Evolutionary conservation across 1,284 basidiomycete species (phyloP).

Genomic region (Pseudozyma sp.): DNA sequence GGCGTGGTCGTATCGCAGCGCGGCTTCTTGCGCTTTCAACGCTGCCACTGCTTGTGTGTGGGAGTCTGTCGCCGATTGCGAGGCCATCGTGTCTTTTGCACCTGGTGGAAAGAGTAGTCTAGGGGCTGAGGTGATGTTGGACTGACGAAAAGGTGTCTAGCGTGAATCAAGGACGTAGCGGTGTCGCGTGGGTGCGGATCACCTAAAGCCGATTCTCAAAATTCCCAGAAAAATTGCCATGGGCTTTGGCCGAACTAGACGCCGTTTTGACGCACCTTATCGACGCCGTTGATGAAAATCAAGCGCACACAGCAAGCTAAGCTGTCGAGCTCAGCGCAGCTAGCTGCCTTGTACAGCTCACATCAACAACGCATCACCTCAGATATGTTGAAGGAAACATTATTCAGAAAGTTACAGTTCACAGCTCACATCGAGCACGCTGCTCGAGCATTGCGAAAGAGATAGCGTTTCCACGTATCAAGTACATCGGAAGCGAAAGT

Average conservation of each 20-base stretch:
- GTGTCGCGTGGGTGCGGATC: conserved; percentile 14
- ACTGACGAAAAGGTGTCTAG: conserved; percentile 3
- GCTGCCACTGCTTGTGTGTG: conserved; percentile 16
- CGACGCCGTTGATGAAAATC: background rate
- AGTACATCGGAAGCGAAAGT: too few species aligned
- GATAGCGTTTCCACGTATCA: too few species aligned
- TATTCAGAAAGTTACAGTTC: too few species aligned
- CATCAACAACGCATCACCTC: too few species aligned
- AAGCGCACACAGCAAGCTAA: background rate
- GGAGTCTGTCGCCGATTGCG: conserved; percentile 6
- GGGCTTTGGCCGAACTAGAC: conserved; percentile 23
- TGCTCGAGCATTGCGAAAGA: too few species aligned
- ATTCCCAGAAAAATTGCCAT: background rate
- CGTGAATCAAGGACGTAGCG: background rate
- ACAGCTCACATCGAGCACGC: too few species aligned
- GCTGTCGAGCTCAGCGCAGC: too few species aligned
- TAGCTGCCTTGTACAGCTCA: too few species aligned
- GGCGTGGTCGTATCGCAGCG: conserved; percentile 46
- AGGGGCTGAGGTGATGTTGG: background rate
- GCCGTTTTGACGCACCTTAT: conserved; percentile 4
- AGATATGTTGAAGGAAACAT: too few species aligned
- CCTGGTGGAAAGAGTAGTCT: background rate
- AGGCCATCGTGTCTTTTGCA: conserved; percentile 1
- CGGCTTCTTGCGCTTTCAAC: conserved; percentile 32
- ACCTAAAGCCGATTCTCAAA: conserved; percentile 13